Evolutionary conservation across 257 asterid genomes (phyloP).

Genomic region (Solanum ossicruentum): DNA sequence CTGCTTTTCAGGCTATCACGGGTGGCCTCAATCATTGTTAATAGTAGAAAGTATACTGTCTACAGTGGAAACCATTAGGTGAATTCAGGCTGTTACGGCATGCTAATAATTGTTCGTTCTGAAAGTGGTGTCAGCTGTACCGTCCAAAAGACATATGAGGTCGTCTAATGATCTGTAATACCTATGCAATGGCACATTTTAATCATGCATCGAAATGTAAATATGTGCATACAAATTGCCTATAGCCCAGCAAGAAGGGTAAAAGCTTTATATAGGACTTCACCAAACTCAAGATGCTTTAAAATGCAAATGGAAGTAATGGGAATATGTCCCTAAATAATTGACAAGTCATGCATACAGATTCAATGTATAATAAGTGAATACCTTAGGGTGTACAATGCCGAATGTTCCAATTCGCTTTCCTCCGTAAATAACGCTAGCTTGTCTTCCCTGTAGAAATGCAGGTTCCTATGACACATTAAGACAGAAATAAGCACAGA

Average conservation of each 20-base stretch:
- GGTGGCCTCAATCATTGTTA: not conserved
- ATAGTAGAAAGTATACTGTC: not conserved
- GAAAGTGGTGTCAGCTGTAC: not conserved
- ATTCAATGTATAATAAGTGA: not conserved
- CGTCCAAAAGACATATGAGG: not conserved
- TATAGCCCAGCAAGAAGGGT: not conserved
- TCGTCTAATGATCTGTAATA: not conserved
- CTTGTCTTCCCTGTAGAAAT: constrained; percentile 73
- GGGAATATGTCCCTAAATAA: not conserved
- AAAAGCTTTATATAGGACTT: not conserved
- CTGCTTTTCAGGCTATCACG: not conserved
- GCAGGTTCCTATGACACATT: constrained; percentile 59
- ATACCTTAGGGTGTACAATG: constrained; percentile 95
- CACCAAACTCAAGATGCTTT: not conserved
- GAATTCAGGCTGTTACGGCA: not conserved
- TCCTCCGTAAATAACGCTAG: constrained; percentile 48
- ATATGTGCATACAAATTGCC: not conserved
- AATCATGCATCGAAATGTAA: not conserved
- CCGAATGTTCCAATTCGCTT: constrained; percentile 52
- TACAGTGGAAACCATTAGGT: not conserved
- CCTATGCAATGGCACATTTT: not conserved
- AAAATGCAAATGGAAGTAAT: not conserved
- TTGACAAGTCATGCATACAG: not conserved
- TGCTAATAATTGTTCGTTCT: not conserved
- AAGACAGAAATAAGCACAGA: not conserved